Percentiles rank a stretch among this genome's conserved stretches.
These are phyloP conservation scores for Tricholoma matsutake DNA, from an alignment of 768 basidiomycete genomes.

Conservation along the genomic window DNA sequence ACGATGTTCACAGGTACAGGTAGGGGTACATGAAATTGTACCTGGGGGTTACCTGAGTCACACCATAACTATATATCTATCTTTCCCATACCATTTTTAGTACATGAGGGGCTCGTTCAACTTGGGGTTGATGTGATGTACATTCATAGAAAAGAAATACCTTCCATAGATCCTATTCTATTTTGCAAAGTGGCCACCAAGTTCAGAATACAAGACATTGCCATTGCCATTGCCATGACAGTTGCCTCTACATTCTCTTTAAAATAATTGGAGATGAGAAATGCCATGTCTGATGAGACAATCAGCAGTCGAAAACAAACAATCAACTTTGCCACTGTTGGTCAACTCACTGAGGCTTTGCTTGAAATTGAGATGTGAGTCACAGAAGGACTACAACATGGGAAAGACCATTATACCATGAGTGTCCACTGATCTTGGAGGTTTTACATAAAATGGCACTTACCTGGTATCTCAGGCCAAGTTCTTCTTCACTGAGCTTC, in stretches of 20 bases:
- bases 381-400: slow-evolving; percentile 78
- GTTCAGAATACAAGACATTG: slow-evolving; percentile 36
- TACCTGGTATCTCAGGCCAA: slow-evolving; percentile 91
- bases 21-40: no score
- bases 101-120: no score
- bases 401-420: background rate
- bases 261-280: slow-evolving; percentile 78
- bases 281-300: slow-evolving; percentile 64
- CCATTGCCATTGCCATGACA: slow-evolving; percentile 21
- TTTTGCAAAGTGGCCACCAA: slow-evolving; percentile 24
- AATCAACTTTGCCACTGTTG: background rate
- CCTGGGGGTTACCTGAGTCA: no score
- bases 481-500: slow-evolving; percentile 85
- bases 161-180: background rate
- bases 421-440: no score
- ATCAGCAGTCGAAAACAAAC: slow-evolving; percentile 7
- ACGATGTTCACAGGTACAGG: no score
- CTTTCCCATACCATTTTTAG: no score
- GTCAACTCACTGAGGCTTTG: slow-evolving; percentile 79
- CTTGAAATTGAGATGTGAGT: slow-evolving; percentile 91
- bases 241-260: slow-evolving; percentile 58
- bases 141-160: no score
- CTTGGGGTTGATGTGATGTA: no score
- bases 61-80: no score
- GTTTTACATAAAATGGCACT: no score